phyloP scores from a whole-genome alignment of 192 early-diverging fungal genomes.

The Dissophora ornata region DNA sequence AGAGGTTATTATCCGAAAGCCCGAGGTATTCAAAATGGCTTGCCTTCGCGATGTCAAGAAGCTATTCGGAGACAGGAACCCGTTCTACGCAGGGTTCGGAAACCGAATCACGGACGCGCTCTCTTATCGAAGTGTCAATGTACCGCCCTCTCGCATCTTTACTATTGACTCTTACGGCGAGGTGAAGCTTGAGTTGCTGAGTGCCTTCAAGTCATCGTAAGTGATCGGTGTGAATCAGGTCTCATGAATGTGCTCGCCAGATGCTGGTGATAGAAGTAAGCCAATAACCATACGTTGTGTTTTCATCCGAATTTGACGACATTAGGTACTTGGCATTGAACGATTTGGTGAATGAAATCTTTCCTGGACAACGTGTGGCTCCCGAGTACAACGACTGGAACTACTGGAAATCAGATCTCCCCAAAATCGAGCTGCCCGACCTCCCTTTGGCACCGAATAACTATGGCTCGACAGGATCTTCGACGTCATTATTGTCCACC shows the following conservation, averaged over 20 bases:
- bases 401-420: slow-evolving; percentile 76
- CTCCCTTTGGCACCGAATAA: slow-evolving; percentile 40
- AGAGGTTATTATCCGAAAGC: slow-evolving; percentile 94
- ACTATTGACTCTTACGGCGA: slow-evolving; percentile 94
- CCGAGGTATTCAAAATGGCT: slow-evolving; percentile 97
- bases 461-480: slow-evolving; percentile 24
- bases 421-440: slow-evolving; percentile 61
- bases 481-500: slow-evolving; percentile 25
- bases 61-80: slow-evolving; percentile 83
- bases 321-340: slow-evolving; percentile 85
- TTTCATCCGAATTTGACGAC: too few species aligned
- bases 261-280: background rate
- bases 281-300: background rate
- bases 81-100: slow-evolving; percentile 97
- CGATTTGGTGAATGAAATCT: slow-evolving; percentile 95
- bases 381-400: slow-evolving; percentile 87
- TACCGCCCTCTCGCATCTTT: slow-evolving; percentile 94
- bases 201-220: slow-evolving; percentile 85
- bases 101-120: slow-evolving; percentile 98
- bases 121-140: slow-evolving; percentile 92
- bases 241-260: background rate
- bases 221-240: slow-evolving; percentile 6
- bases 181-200: slow-evolving; percentile 89
- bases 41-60: slow-evolving; percentile 91
- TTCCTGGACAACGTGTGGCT: slow-evolving; percentile 75